Percentiles rank a stretch among this genome's conserved stretches.
Conservation (phyloP, 2,329 filamentous ascomycete species). For the Colletotrichum sp. region DNA sequence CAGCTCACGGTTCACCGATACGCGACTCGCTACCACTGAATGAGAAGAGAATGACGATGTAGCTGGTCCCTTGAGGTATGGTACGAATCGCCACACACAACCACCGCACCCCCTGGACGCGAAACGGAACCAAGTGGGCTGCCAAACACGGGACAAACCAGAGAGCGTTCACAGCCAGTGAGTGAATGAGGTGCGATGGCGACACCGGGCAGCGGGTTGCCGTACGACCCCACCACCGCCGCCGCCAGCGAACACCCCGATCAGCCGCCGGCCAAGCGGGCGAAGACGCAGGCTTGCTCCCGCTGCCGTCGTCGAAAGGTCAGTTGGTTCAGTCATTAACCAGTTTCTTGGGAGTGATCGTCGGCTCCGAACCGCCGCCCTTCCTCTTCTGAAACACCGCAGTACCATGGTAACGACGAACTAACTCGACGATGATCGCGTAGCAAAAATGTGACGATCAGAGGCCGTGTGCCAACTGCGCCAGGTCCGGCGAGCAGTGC, state of each 20-base stretch:
- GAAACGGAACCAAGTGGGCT: neutral
- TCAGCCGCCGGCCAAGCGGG: neutral
- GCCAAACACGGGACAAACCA: neutral
- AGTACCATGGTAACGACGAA: neutral
- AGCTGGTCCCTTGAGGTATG: neutral
- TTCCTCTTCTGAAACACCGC: neutral
- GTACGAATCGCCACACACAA: neutral
- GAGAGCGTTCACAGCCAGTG: neutral
- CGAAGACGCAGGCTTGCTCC: neutral
- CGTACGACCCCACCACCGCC: neutral
- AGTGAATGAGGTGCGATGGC: neutral
- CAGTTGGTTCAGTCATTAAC: too few species aligned
- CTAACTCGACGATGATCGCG: neutral
- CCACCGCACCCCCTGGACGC: neutral
- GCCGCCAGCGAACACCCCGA: neutral
- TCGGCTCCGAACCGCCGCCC: neutral
- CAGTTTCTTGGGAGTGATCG: neutral
- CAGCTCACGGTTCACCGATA: neutral
- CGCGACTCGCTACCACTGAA: neutral
- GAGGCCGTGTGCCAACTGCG: slow-evolving; percentile 28
- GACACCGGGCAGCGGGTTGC: neutral
- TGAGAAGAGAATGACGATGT: neutral
- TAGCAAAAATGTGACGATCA: slow-evolving; percentile 26
- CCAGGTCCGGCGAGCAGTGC: slow-evolving; percentile 26
- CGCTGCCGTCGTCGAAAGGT: slow-evolving; percentile 27